Conservation (phyloP, 2,329 filamentous ascomycete species). For the Volutella citrinella region DNA sequence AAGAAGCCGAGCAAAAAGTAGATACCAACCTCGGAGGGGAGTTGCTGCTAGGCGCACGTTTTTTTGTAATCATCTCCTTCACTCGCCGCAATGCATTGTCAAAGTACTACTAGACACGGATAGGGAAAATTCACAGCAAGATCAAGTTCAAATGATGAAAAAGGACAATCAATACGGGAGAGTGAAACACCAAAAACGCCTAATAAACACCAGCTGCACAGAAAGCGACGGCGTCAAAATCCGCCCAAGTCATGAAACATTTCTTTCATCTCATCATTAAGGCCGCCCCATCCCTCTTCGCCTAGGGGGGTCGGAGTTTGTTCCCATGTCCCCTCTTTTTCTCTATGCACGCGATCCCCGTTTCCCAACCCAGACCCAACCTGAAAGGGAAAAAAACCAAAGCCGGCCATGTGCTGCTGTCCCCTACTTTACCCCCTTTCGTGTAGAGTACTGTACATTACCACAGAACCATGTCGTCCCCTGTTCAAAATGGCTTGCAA, state of each 20-base stretch:
- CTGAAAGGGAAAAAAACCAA: not conserved
- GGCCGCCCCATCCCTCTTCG: constrained; percentile 11
- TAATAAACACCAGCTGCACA: constrained; percentile 5
- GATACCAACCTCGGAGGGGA: constrained; percentile 17
- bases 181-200: constrained; percentile 6
- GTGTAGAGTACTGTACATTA: not conserved
- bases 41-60: too few species aligned
- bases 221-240: constrained; percentile 10
- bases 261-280: constrained; percentile 28
- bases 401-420: too few species aligned
- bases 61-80: too few species aligned
- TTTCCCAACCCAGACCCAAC: constrained; percentile 6
- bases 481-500: not conserved
- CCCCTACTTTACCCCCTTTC: too few species aligned
- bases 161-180: constrained; percentile 10
- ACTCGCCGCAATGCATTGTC: too few species aligned
- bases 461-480: too few species aligned
- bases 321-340: constrained; percentile 22
- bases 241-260: constrained; percentile 24
- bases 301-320: constrained; percentile 13
- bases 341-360: constrained; percentile 21
- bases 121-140: too few species aligned
- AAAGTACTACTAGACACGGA: too few species aligned
- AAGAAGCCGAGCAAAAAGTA: constrained; percentile 24
- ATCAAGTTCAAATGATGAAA: constrained; percentile 13